These are phyloP conservation scores for Penicillium robsamsonii DNA, from an alignment of 495 filamentous ascomycete genomes.

Conservation along the genomic window DNA sequence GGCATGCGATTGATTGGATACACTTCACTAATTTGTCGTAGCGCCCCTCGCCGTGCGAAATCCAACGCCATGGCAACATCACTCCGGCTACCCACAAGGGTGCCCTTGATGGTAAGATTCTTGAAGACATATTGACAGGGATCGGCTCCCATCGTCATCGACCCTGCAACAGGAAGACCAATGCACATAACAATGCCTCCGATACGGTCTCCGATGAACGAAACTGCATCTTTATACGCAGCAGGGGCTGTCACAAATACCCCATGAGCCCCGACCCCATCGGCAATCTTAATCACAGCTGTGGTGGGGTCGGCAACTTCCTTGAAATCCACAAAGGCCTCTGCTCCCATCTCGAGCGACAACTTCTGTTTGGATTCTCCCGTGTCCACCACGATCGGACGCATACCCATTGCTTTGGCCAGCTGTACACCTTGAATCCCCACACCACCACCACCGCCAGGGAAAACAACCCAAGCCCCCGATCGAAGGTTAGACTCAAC, in stretches of 20 bases:
- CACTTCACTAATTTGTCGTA: constrained; percentile 41
- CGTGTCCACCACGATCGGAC: constrained; percentile 51
- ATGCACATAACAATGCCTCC: constrained; percentile 50
- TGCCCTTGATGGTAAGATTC: constrained; percentile 47
- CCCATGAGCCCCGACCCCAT: constrained; percentile 49
- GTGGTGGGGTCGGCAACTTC: constrained; percentile 34
- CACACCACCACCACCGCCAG: constrained; percentile 56
- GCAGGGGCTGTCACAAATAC: constrained; percentile 51
- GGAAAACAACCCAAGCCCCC: constrained; percentile 60
- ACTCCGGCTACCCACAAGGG: constrained; percentile 46
- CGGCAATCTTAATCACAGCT: constrained; percentile 40
- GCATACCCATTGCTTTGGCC: constrained; percentile 54
- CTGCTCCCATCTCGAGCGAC: constrained; percentile 47
- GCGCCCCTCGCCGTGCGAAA: constrained; percentile 45
- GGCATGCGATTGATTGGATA: constrained; percentile 41
- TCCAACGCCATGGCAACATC: constrained; percentile 46
- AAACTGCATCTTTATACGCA: constrained; percentile 40
- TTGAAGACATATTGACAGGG: constrained; percentile 42
- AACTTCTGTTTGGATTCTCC: constrained; percentile 42
- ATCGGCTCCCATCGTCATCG: constrained; percentile 38
- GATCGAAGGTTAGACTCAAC: constrained; percentile 52
- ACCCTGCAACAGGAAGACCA: constrained; percentile 32
- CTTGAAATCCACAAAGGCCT: constrained; percentile 51
- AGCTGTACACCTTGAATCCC: constrained; percentile 63
- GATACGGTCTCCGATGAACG: constrained; percentile 41